Evolutionary conservation across 192 early-diverging fungal species (phyloP).

Genomic region (Anaeromyces robustus): DNA sequence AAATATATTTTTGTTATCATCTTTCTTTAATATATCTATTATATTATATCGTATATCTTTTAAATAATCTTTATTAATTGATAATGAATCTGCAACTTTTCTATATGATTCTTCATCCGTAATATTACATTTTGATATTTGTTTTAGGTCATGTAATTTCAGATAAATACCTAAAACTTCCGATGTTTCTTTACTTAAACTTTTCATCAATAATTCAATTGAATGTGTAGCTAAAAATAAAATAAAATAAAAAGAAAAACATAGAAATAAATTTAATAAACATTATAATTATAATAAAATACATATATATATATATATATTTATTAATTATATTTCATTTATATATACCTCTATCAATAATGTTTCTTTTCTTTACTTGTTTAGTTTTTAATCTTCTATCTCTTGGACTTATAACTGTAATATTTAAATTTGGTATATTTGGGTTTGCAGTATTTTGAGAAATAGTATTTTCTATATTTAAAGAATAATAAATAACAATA

Average conservation of each 20-base stretch:
- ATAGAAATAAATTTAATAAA: too few relatives aligned
- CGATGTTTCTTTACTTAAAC: background rate
- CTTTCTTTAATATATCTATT: background rate
- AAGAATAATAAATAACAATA: background rate
- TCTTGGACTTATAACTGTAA: background rate
- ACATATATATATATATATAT: too few relatives aligned
- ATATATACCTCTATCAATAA: background rate
- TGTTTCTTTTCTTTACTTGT: background rate
- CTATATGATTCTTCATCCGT: background rate
- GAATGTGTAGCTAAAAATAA: background rate
- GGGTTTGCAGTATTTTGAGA: background rate
- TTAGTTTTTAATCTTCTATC: background rate
- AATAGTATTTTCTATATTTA: background rate
- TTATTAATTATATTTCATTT: too few relatives aligned
- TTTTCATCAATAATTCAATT: background rate
- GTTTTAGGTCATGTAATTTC: background rate
- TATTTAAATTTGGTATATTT: background rate
- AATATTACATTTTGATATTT: background rate
- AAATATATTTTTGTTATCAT: background rate
- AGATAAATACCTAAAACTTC: background rate
- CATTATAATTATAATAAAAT: too few relatives aligned
- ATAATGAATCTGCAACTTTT: background rate
- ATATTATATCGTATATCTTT: background rate
- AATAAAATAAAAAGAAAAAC: too few relatives aligned
- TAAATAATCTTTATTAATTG: background rate